These are phyloP conservation scores for Phytopythium sindhum DNA, from an alignment of 352 stramenopile genomes.

Conservation along the genomic window DNA sequence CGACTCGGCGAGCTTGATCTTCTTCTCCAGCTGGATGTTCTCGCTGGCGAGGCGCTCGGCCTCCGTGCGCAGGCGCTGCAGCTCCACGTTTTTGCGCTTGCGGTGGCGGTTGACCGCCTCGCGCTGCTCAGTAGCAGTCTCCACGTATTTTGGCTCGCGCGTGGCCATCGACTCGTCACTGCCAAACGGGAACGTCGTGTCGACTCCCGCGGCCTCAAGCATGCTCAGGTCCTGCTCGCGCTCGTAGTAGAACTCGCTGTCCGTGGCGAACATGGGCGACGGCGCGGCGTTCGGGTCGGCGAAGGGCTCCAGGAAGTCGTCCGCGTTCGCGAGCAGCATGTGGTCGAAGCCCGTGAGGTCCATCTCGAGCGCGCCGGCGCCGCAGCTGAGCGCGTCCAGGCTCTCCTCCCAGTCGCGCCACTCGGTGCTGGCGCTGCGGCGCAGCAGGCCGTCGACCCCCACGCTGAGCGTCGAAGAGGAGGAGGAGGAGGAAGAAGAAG, in stretches of 20 bases:
- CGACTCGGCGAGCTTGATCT: slow-evolving; percentile 28
- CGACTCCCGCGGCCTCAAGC: slow-evolving; percentile 17
- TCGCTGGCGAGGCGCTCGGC: slow-evolving; percentile 10
- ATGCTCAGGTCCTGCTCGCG: slow-evolving; percentile 26
- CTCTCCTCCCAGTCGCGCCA: slow-evolving; percentile 40
- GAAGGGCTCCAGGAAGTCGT: slow-evolving; percentile 64
- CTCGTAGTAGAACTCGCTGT: slow-evolving; percentile 21
- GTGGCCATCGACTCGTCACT: slow-evolving; percentile 41
- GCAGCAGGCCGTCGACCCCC: slow-evolving; percentile 10
- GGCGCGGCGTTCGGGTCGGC: slow-evolving; percentile 17
- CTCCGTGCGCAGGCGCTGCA: slow-evolving; percentile 19
- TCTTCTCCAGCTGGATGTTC: slow-evolving; percentile 31
- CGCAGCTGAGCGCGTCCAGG: slow-evolving; percentile 25
- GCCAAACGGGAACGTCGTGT: slow-evolving; percentile 34
- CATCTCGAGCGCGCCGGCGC: slow-evolving; percentile 30
- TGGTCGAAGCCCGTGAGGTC: slow-evolving; percentile 60
- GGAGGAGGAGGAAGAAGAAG: slow-evolving; percentile 1
- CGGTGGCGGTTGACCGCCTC: slow-evolving; percentile 23
- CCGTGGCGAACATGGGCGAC: slow-evolving; percentile 22
- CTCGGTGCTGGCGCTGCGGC: slow-evolving; percentile 30
- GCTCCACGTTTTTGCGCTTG: slow-evolving; percentile 61
- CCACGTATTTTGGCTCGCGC: not conserved
- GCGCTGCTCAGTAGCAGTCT: slow-evolving; percentile 4
- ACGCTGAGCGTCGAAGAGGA: slow-evolving; percentile 2
- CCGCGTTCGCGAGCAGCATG: slow-evolving; percentile 49